phyloP scores from a whole-genome alignment of 1,284 basidiomycete species.

The Leccinum solheimii region DNA sequence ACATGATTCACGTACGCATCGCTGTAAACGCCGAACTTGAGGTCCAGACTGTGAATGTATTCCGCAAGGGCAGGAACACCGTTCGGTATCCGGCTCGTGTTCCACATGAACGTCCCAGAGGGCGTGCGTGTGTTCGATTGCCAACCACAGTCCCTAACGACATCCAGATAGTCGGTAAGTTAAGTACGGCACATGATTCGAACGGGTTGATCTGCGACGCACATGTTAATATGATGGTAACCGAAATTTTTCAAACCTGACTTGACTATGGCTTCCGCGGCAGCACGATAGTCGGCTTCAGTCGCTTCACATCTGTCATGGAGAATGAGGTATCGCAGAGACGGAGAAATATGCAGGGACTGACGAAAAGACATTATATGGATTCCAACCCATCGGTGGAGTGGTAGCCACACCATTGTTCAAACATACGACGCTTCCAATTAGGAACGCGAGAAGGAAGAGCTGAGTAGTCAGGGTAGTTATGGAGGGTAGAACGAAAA shows the following conservation, averaged over 20 bases:
- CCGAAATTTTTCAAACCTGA: slow-evolving; percentile 5
- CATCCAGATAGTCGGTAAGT: not conserved
- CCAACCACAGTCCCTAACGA: slow-evolving; percentile 17
- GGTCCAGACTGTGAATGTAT: slow-evolving; percentile 11
- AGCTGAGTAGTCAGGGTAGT: not conserved
- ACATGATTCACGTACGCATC: slow-evolving; percentile 11
- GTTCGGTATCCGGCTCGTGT: slow-evolving; percentile 8
- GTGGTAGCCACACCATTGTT: slow-evolving; percentile 44
- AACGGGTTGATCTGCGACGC: not conserved
- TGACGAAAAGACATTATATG: slow-evolving; percentile 47
- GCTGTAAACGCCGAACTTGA: slow-evolving; percentile 13
- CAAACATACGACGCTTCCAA: slow-evolving; percentile 23
- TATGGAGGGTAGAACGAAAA: not conserved
- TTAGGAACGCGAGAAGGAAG: not conserved
- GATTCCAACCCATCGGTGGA: slow-evolving; percentile 51
- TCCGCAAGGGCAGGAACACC: slow-evolving; percentile 14
- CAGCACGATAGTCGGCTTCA: slow-evolving; percentile 7
- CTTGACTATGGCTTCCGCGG: slow-evolving; percentile 1
- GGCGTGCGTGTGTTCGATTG: slow-evolving; percentile 6
- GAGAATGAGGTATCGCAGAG: not conserved
- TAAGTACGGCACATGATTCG: not conserved
- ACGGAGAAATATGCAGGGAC: slow-evolving; percentile 13
- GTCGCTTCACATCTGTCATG: slow-evolving; percentile 3
- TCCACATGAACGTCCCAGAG: slow-evolving; percentile 8
- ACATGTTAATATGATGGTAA: slow-evolving; percentile 11